Percentiles rank a stretch among this genome's conserved stretches.
phyloP scores from a whole-genome alignment of 108 stramenopile species.

The Bacterosira constricta region DNA sequence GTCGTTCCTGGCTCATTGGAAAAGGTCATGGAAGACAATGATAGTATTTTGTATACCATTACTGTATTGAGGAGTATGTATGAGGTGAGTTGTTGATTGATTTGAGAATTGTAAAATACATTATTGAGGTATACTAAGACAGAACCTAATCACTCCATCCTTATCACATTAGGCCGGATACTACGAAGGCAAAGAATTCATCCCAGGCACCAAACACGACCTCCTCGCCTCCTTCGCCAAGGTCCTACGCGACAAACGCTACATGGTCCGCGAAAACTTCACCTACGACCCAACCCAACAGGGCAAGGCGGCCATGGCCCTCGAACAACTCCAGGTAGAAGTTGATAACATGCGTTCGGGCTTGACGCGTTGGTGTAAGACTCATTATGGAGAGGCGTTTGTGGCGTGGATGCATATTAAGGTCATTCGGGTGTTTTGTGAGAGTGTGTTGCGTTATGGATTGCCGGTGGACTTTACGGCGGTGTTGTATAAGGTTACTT shows the following conservation, averaged over 20 bases:
- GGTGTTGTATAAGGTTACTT: constrained; percentile 86
- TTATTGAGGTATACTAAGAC: too few species aligned
- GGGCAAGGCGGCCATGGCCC: constrained; percentile 75
- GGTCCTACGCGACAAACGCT: constrained; percentile 90
- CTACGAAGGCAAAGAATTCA: constrained; percentile 89
- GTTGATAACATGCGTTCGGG: constrained; percentile 88
- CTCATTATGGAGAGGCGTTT: constrained; percentile 96
- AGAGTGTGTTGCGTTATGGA: constrained; percentile 96
- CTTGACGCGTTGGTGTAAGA: constrained; percentile 96
- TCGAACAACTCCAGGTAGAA: constrained; percentile 86
- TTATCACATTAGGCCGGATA: constrained; percentile 65
- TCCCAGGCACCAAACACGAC: constrained; percentile 83
- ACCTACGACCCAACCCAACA: constrained; percentile 80
- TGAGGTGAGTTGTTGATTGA: constrained; percentile 58
- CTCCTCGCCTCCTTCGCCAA: constrained; percentile 87
- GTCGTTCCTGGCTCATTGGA: constrained; percentile 90
- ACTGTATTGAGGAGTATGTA: constrained; percentile 93
- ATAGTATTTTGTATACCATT: constrained; percentile 84
- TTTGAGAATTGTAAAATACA: too few species aligned
- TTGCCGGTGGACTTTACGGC: constrained; percentile 94
- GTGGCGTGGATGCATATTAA: constrained; percentile 99
- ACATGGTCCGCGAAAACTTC: constrained; percentile 85
- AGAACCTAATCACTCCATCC: too few species aligned
- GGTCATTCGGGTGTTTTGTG: constrained; percentile 96
- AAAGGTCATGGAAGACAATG: constrained; percentile 78